A percentile compares a stretch with the other conserved stretches of the same genome.
Conservation (phyloP, 2,329 filamentous ascomycete species). For the Neocucurbitaria cava region DNA sequence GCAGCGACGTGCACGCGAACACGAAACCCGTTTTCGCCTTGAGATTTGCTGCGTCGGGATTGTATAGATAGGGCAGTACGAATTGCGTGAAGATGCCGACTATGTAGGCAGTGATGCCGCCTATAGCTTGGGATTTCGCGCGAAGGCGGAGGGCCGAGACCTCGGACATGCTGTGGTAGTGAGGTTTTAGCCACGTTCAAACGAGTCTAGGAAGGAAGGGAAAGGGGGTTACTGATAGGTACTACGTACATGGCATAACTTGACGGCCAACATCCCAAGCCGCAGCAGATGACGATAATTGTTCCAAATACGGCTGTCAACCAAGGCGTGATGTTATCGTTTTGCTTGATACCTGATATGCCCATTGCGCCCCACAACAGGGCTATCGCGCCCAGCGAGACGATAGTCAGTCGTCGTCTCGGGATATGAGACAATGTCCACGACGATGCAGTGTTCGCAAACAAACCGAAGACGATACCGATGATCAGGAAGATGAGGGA, state of each 20-base stretch:
- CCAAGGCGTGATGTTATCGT: conserved; percentile 14
- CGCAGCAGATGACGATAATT: conserved; percentile 12
- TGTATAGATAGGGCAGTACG: conserved; percentile 46
- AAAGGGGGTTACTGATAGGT: neutral
- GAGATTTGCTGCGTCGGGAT: conserved; percentile 46
- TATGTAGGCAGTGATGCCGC: neutral
- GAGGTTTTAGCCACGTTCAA: no score
- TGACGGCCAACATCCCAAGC: conserved; percentile 23
- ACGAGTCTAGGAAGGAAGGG: neutral
- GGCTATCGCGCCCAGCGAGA: conserved; percentile 10
- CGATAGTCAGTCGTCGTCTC: conserved; percentile 13
- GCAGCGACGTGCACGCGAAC: conserved; percentile 33
- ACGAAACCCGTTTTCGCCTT: conserved; percentile 50
- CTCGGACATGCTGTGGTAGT: neutral
- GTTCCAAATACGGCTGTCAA: conserved; percentile 12
- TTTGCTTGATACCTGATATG: conserved; percentile 21
- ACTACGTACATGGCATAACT: conserved; percentile 17
- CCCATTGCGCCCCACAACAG: conserved; percentile 20
- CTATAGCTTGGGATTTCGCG: conserved; percentile 3
- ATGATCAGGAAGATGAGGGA: conserved; percentile 19
- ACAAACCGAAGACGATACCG: conserved; percentile 16
- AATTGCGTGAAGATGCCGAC: conserved; percentile 1
- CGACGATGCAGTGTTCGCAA: conserved; percentile 15
- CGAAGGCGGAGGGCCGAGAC: conserved; percentile 5
- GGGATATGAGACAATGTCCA: conserved; percentile 22